phyloP scores from a whole-genome alignment of 164 flowering plant species.

The Aristolochia californica region DNA sequence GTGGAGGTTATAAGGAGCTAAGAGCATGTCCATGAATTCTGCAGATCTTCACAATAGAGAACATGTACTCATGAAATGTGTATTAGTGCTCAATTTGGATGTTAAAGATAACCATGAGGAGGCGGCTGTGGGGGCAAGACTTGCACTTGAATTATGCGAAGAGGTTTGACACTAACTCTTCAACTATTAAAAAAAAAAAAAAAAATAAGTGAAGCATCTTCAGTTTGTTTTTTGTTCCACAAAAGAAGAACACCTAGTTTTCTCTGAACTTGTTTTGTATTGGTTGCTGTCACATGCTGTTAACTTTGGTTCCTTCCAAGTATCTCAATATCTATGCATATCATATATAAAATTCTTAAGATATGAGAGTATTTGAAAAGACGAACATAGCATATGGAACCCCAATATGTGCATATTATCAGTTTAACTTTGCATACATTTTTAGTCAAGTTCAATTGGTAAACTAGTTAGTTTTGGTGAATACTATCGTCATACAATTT shows the following conservation, averaged over 20 bases:
- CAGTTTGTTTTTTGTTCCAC: no score
- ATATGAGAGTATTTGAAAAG: background rate
- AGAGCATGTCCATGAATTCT: background rate
- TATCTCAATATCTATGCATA: no score
- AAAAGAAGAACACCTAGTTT: no score
- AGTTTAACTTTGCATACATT: no score
- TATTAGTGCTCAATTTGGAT: conserved; percentile 74
- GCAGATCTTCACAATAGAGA: conserved; percentile 82
- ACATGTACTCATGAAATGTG: conserved; percentile 58
- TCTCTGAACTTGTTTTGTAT: no score
- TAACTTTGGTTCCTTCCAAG: background rate
- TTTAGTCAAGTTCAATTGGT: no score
- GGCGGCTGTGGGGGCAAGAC: conserved; percentile 85
- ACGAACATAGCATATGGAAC: no score
- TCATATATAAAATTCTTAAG: background rate
- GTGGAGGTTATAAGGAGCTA: background rate
- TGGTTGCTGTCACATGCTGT: background rate
- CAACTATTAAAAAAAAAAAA: no score
- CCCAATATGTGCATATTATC: no score
- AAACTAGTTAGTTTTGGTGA: no score
- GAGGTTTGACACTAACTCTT: conserved; percentile 29
- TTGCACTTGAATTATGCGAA: conserved; percentile 64
- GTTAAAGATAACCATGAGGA: conserved; percentile 99
- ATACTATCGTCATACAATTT: no score
- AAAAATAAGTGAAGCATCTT: no score